phyloP scores from a whole-genome alignment of 441 rosid genomes.

The Aleurites moluccanus region DNA sequence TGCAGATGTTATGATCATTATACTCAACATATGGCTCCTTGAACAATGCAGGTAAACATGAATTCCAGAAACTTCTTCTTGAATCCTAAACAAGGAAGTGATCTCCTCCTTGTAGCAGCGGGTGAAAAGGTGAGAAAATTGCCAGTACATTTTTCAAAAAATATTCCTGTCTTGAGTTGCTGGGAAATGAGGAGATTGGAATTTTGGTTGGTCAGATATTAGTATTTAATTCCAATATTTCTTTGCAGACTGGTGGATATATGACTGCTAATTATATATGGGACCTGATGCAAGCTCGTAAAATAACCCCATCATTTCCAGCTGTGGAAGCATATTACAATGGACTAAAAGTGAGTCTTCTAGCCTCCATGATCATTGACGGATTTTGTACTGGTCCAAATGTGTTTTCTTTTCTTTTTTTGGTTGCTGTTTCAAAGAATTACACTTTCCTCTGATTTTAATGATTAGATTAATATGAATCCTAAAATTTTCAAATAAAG shows the following conservation, averaged over 20 bases:
- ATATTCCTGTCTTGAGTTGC: neutral
- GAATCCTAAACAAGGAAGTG: slow-evolving; percentile 59
- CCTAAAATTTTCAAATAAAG: neutral
- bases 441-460: neutral
- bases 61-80: slow-evolving; percentile 53
- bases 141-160: neutral
- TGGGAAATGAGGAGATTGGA: neutral
- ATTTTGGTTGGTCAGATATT: no score
- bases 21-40: slow-evolving; percentile 18
- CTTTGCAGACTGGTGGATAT: slow-evolving; percentile 76
- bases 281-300: slow-evolving; percentile 88
- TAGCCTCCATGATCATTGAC: neutral
- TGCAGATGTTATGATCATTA: slow-evolving; percentile 13
- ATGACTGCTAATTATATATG: slow-evolving; percentile 79
- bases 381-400: neutral
- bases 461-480: neutral
- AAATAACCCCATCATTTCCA: slow-evolving; percentile 35
- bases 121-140: slow-evolving; percentile 73
- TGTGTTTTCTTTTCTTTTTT: neutral
- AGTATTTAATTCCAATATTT: slow-evolving; percentile 3
- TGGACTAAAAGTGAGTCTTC: slow-evolving; percentile 68
- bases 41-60: slow-evolving; percentile 58
- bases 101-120: slow-evolving; percentile 74
- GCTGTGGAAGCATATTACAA: slow-evolving; percentile 84
- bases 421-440: neutral